Conservation (phyloP, 1,284 basidiomycete genomes). For the Heliocybe sulcata region DNA sequence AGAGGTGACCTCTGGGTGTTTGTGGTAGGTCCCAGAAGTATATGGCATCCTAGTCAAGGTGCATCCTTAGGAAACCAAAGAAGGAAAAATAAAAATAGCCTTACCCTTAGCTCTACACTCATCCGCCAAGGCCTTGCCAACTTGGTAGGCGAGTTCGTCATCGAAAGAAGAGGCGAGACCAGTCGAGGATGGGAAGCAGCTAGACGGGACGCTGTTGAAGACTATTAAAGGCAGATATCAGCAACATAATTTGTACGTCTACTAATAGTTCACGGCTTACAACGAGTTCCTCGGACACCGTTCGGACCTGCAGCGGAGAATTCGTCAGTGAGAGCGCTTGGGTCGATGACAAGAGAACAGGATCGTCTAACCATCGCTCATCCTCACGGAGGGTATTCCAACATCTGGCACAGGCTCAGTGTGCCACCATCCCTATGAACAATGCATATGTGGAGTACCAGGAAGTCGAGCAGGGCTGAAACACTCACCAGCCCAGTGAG, state of each 20-base stretch:
- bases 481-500: conserved; percentile 29
- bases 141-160: conserved; percentile 30
- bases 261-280: too few species aligned
- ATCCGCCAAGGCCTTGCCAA: conserved; percentile 37
- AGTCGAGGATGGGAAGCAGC: conserved; percentile 41
- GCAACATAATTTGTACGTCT: too few species aligned
- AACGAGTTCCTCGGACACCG: conserved; percentile 42
- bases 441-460: background rate
- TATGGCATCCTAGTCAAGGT: background rate
- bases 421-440: conserved; percentile 39
- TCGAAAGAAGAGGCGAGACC: conserved; percentile 44
- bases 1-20: conserved; percentile 47
- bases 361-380: conserved; percentile 30
- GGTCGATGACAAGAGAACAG: background rate
- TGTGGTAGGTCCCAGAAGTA: conserved; percentile 38
- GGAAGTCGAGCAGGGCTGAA: background rate
- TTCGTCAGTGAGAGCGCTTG: background rate
- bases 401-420: conserved; percentile 35
- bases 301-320: conserved; percentile 29
- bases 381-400: conserved; percentile 36
- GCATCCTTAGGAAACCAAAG: too few species aligned
- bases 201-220: conserved; percentile 41
- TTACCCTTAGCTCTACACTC: conserved; percentile 37
- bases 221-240: conserved; percentile 19
- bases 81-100: too few species aligned